phyloP scores from a whole-genome alignment of 2,329 filamentous ascomycete species.

The Ophiocordyceps camponoti-floridani region DNA sequence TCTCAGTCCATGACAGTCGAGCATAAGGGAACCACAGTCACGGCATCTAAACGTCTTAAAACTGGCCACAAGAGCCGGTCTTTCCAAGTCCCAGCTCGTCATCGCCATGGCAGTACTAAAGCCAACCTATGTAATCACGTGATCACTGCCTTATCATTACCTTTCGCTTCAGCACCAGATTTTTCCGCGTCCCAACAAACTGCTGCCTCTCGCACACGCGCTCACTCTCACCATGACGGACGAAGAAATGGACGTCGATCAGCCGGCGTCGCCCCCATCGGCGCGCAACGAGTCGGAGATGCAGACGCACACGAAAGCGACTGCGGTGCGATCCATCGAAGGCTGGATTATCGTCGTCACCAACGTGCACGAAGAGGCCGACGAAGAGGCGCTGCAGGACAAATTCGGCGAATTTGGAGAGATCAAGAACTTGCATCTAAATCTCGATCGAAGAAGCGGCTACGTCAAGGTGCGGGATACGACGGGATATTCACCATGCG shows the following conservation, averaged over 20 bases:
- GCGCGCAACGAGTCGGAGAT: conserved; percentile 41
- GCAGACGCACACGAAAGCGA: conserved; percentile 56
- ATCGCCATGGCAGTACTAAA: neutral
- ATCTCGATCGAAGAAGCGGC: conserved; percentile 64
- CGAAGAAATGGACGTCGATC: conserved; percentile 41
- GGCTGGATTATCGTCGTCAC: conserved; percentile 80
- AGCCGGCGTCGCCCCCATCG: conserved; percentile 15
- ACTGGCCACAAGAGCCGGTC: too few species aligned
- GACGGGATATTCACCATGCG: neutral
- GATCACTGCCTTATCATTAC: neutral
- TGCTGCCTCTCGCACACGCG: neutral
- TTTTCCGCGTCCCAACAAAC: neutral
- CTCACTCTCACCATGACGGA: conserved; percentile 25
- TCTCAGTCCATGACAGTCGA: too few species aligned
- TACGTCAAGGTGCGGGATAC: conserved; percentile 54
- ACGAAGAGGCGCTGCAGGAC: conserved; percentile 68
- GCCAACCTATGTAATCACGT: neutral
- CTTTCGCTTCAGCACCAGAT: neutral
- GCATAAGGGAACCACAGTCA: too few species aligned
- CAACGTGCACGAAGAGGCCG: conserved; percentile 75
- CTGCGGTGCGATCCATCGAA: conserved; percentile 71
- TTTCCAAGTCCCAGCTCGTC: too few species aligned
- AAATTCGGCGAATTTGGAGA: conserved; percentile 71
- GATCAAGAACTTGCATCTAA: conserved; percentile 74
- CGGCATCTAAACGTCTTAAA: too few species aligned